These are phyloP conservation scores for Graphilbum ipis-grandicollis DNA, from an alignment of 2,329 filamentous ascomycete species.

Conservation along the genomic window DNA sequence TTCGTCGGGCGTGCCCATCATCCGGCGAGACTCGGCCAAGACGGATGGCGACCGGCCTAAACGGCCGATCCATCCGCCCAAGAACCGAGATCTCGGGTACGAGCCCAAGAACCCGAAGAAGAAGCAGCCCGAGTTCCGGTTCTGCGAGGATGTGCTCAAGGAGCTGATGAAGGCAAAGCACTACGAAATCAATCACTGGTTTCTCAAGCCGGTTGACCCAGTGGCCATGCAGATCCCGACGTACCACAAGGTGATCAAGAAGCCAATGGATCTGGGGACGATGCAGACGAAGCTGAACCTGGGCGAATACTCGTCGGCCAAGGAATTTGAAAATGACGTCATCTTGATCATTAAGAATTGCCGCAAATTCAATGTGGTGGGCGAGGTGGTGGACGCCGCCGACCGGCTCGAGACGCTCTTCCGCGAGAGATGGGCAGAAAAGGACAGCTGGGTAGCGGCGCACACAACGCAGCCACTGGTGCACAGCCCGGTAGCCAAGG, in stretches of 20 bases:
- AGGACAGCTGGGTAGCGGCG: constrained; percentile 63
- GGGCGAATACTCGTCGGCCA: constrained; percentile 64
- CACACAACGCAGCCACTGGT: constrained; percentile 21
- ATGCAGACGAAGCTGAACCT: constrained; percentile 59
- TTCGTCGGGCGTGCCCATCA: constrained; percentile 61
- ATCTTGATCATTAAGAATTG: constrained; percentile 78
- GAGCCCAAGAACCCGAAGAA: constrained; percentile 71
- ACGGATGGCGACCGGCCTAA: constrained; percentile 68
- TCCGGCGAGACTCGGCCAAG: constrained; percentile 69
- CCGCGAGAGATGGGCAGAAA: constrained; percentile 57
- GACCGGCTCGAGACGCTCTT: constrained; percentile 61
- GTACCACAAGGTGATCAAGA: constrained; percentile 88
- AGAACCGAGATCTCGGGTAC: constrained; percentile 83
- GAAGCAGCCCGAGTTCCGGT: constrained; percentile 74
- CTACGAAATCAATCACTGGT: constrained; percentile 49
- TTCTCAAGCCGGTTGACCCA: constrained; percentile 74
- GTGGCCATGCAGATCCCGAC: constrained; percentile 85
- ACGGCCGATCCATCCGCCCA: constrained; percentile 82
- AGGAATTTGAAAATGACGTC: constrained; percentile 75
- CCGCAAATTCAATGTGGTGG: constrained; percentile 59
- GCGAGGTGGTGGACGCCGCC: constrained; percentile 29
- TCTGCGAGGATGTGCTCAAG: constrained; percentile 65
- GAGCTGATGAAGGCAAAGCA: constrained; percentile 66
- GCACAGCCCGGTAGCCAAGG: constrained; percentile 28
- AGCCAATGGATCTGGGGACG: constrained; percentile 88